Percentiles rank a stretch among this genome's conserved stretches.
phyloP scores from a whole-genome alignment of 306 rosid species.

The Coriaria nepalensis region DNA sequence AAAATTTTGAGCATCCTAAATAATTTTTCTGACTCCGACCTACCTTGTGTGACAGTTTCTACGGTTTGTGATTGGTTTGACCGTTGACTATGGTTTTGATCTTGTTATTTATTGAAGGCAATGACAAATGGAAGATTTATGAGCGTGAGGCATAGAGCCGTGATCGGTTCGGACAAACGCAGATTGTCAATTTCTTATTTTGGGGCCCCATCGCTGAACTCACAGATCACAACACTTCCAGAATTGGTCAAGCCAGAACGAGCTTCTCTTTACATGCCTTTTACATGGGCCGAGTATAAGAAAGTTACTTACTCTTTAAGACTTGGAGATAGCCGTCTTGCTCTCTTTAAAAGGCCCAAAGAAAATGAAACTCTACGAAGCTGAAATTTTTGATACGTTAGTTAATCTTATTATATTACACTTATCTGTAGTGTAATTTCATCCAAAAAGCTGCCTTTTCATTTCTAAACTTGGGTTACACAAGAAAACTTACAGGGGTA shows the following conservation, averaged over 20 bases:
- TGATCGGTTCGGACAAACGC: conserved; percentile 28
- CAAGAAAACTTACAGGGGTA: too few species aligned
- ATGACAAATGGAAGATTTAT: conserved; percentile 77
- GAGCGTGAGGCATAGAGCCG: conserved; percentile 66
- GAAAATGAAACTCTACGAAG: too few species aligned
- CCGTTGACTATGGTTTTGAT: not conserved
- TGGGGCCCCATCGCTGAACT: conserved; percentile 50
- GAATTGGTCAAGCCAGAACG: conserved; percentile 35
- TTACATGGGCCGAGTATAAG: conserved; percentile 83
- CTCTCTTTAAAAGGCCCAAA: conserved; percentile 25
- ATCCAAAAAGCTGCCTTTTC: too few species aligned
- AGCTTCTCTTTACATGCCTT: conserved; percentile 43
- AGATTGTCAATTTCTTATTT: conserved; percentile 65
- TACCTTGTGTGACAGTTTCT: not conserved
- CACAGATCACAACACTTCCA: conserved; percentile 32
- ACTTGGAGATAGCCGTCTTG: conserved; percentile 48
- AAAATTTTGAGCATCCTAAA: too few species aligned
- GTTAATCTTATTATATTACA: too few species aligned
- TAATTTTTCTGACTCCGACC: too few species aligned
- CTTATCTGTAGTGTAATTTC: too few species aligned
- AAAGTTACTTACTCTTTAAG: conserved; percentile 39
- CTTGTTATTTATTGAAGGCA: conserved; percentile 20
- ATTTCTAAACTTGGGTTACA: too few species aligned
- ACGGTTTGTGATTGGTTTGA: not conserved
- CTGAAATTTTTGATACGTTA: too few species aligned